Percentiles rank a stretch among this genome's conserved stretches.
phyloP scores from a whole-genome alignment of 495 filamentous ascomycete genomes.

The Aspergillus mulundensis region DNA sequence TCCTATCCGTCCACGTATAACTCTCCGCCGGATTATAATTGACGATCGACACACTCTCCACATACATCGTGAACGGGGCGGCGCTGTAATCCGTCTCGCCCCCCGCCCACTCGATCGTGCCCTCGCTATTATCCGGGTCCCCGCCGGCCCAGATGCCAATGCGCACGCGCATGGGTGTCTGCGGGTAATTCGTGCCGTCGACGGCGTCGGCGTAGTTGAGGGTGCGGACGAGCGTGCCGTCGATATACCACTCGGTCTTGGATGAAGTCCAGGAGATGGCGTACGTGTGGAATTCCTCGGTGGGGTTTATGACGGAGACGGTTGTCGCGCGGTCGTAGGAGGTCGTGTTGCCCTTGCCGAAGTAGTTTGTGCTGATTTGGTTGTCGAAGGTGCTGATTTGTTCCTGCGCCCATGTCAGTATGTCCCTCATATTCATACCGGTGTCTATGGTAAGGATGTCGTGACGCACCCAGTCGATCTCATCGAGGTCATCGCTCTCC shows the following conservation, averaged over 20 bases:
- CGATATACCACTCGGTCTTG: conserved; percentile 72
- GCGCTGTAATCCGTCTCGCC: conserved; percentile 63
- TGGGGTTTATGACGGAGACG: conserved; percentile 55
- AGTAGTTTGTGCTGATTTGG: conserved; percentile 86
- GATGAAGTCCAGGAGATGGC: conserved; percentile 75
- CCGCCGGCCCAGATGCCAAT: conserved; percentile 82
- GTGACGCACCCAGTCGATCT: conserved; percentile 79
- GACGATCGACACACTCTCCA: conserved; percentile 41
- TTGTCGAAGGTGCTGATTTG: conserved; percentile 27
- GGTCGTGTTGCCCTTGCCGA: conserved; percentile 80
- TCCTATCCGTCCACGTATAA: conserved; percentile 37
- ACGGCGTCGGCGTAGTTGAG: conserved; percentile 56
- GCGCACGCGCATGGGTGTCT: conserved; percentile 80
- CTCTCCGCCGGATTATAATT: conserved; percentile 34
- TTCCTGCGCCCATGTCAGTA: conserved; percentile 10
- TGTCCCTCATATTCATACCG: background rate
- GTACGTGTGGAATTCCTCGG: conserved; percentile 73
- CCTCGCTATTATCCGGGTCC: conserved; percentile 58
- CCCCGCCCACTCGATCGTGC: conserved; percentile 66
- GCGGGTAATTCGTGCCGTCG: conserved; percentile 72
- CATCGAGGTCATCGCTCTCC: conserved; percentile 85
- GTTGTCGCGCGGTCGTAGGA: conserved; percentile 70
- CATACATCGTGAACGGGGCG: conserved; percentile 67
- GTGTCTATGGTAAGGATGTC: background rate
- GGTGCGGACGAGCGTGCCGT: conserved; percentile 67